phyloP scores from a whole-genome alignment of 208 protist genomes.

The Naegleria fowleri region DNA sequence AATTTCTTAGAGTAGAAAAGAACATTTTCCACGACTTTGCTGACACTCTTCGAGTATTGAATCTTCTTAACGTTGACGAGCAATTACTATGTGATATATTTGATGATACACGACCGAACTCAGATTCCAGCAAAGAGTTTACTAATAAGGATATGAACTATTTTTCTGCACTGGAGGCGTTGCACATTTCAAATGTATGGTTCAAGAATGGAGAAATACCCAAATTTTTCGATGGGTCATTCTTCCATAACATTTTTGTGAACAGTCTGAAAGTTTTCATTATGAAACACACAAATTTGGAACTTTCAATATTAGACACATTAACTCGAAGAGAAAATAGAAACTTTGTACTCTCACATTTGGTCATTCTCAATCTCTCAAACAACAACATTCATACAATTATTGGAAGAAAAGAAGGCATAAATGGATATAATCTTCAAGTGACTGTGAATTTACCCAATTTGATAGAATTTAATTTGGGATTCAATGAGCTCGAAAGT shows the following conservation, averaged over 20 bases:
- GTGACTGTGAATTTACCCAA: not conserved
- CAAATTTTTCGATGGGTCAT: not conserved
- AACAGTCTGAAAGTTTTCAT: not conserved
- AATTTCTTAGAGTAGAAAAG: no score
- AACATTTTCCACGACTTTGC: not conserved
- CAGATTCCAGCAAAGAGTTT: not conserved
- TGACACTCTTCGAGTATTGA: not conserved
- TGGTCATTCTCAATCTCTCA: not conserved
- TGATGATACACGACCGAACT: not conserved
- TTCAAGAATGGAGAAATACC: not conserved
- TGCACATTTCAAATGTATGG: not conserved
- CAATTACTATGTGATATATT: not conserved
- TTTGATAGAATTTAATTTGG: not conserved
- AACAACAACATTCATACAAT: not conserved
- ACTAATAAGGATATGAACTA: not conserved
- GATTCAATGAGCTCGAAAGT: not conserved
- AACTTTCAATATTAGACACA: not conserved
- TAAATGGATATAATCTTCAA: not conserved
- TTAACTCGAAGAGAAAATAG: not conserved
- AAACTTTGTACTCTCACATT: not conserved
- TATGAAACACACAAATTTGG: not conserved
- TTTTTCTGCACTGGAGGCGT: not conserved
- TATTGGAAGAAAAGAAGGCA: not conserved
- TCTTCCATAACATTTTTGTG: not conserved
- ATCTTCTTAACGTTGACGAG: not conserved